phyloP scores from a whole-genome alignment of 805 yeast species.

The Schizosaccharomyces lindneri region DNA sequence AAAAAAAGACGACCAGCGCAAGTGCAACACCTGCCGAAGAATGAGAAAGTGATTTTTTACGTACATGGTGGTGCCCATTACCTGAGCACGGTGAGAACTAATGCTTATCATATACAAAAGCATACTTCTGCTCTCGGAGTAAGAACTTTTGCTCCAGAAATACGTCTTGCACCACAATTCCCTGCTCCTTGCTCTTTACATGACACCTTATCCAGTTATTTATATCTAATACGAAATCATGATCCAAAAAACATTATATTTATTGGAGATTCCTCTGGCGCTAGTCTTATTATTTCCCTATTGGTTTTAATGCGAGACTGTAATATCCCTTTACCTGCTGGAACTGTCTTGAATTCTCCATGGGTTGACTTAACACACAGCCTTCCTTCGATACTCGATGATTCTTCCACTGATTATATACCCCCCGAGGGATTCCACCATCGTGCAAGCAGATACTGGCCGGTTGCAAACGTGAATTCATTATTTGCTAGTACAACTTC shows the following conservation, averaged over 20 bases:
- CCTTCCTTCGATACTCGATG: conserved; percentile 5
- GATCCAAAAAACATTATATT: conserved; percentile 4
- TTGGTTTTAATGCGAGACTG: conserved; percentile 4
- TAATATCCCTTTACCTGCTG: conserved; percentile 8
- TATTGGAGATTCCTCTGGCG: conserved; percentile 9
- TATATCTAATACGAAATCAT: not conserved
- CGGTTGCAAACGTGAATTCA: not conserved
- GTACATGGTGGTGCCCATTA: conserved; percentile 10
- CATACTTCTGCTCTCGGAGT: not conserved
- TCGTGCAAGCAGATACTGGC: not conserved
- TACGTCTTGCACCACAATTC: not conserved
- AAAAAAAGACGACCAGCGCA: not conserved
- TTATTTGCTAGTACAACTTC: not conserved
- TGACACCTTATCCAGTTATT: not conserved
- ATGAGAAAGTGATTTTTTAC: conserved; percentile 3
- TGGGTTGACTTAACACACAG: conserved; percentile 8
- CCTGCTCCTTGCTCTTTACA: not conserved
- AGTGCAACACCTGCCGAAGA: not conserved
- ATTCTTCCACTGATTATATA: not conserved
- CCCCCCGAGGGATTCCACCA: not conserved
- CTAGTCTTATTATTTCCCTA: conserved; percentile 3
- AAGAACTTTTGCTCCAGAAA: not conserved
- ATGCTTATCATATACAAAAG: conserved; percentile 1
- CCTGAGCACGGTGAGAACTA: conserved; percentile 6
- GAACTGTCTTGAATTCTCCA: conserved; percentile 6